Conservation (phyloP, 495 filamentous ascomycete species). For the Cercophora sp. region DNA sequence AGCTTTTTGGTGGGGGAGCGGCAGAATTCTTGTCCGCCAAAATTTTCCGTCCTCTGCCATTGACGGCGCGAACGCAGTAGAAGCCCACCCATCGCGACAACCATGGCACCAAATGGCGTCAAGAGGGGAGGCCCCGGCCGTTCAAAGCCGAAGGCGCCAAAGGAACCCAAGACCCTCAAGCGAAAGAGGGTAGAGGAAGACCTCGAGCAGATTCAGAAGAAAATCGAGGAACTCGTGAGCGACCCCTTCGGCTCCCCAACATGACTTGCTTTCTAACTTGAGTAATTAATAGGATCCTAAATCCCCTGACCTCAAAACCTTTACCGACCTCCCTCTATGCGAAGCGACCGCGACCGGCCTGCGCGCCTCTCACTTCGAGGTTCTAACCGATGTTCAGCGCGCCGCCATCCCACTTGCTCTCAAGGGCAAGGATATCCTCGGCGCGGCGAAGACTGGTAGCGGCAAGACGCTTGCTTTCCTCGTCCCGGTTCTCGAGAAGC, state of each 20-base stretch:
- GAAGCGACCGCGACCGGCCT: constrained; percentile 76
- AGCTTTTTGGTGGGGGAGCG: no score
- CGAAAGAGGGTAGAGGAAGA: constrained; percentile 52
- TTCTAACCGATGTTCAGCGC: constrained; percentile 86
- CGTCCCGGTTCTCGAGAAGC: constrained; percentile 85
- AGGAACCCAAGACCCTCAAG: constrained; percentile 39
- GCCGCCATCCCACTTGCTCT: constrained; percentile 80
- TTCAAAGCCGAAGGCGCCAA: constrained; percentile 24
- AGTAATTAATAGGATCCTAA: constrained; percentile 45
- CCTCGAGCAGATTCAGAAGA: constrained; percentile 49
- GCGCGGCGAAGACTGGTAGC: constrained; percentile 93
- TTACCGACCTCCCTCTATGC: constrained; percentile 83
- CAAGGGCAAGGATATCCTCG: constrained; percentile 85
- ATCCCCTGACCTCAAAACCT: constrained; percentile 48
- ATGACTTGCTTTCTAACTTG: neutral
- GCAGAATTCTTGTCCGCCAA: constrained; percentile 37
- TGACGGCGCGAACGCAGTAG: neutral
- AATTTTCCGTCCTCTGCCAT: constrained; percentile 19
- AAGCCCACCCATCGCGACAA: no score
- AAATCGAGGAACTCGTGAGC: constrained; percentile 38
- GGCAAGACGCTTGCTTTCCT: constrained; percentile 96
- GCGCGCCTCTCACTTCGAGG: constrained; percentile 81
- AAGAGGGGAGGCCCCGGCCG: constrained; percentile 18
- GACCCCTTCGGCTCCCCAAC: no score
- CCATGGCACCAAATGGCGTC: constrained; percentile 19